A percentile compares a stretch with the other conserved stretches of the same genome.
These are phyloP conservation scores for Stephanodiscus triporus DNA, from an alignment of 108 stramenopile genomes.

Conservation along the genomic window DNA sequence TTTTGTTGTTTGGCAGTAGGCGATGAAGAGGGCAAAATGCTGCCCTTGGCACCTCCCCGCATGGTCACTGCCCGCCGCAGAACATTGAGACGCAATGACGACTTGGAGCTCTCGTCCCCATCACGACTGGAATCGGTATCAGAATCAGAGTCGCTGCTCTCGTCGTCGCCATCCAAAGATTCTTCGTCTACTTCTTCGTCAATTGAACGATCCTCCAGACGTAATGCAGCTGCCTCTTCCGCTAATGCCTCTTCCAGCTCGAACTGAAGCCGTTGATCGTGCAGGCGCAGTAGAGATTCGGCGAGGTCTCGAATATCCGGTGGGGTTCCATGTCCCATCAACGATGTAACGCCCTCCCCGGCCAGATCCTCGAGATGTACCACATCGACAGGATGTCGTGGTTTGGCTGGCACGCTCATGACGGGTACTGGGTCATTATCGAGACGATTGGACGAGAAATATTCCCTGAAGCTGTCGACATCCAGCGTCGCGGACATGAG, in stretches of 20 bases:
- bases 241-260: conserved; percentile 29
- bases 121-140: conserved; percentile 29
- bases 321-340: background rate
- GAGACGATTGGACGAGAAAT: conserved; percentile 71
- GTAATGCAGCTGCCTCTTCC: conserved; percentile 19
- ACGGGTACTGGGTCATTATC: conserved; percentile 82
- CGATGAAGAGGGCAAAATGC: background rate
- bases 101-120: conserved; percentile 40
- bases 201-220: conserved; percentile 3
- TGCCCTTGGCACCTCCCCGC: conserved; percentile 9
- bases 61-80: conserved; percentile 24
- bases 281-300: conserved; percentile 15
- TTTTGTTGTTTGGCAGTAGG: background rate
- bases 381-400: conserved; percentile 24
- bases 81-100: conserved; percentile 12
- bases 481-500: conserved; percentile 95
- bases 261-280: conserved; percentile 23
- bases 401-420: conserved; percentile 21
- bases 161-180: background rate
- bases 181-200: conserved; percentile 10
- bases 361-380: conserved; percentile 26
- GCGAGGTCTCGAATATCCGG: conserved; percentile 7
- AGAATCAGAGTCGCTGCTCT: background rate
- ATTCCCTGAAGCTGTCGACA: conserved; percentile 94
- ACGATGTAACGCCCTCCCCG: conserved; percentile 12